Evolutionary conservation across 1,284 basidiomycete species (phyloP), one percentile per base, ranked within the genome.

Genomic region (Malassezia dermatis): DNA sequence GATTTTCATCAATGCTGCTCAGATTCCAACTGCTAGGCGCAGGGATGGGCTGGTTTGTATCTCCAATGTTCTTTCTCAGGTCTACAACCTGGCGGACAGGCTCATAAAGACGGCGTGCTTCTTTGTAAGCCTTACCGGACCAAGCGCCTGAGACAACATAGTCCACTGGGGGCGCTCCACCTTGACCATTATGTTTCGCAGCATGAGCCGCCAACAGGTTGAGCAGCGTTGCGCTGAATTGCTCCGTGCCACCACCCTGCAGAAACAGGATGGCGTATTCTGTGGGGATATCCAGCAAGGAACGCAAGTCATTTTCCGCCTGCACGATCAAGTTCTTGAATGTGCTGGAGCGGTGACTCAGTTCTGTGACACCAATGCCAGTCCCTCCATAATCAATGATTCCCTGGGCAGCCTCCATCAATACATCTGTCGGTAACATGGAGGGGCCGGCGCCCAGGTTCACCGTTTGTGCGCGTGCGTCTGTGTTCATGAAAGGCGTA

Each of bases 1-100:
- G 85, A 71, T 83, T 80, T 44, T 76, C 73, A 26, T 69, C 65
- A 2, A 53, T 35, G 72, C 64, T 47, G 12, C 86, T 87, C 77
- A 94, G 87, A n/a, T 78, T 76, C 81, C 86, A 95, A 44, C 81
- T 78, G 51, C 79, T 77, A 68, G 83, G 82, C 12, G 82, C 77
- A 11, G 91, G 89, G 66, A 96, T 83, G 53, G 81, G 81, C 51
- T 65, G 63, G 34, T 59, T 62, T 8, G 60, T 47, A 26, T 64
- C 56, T 5, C 63, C 61, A 11, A 62, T 50, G 0, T 54, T 58
- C 47, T 67, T 61, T 19, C 64, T 52, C 19, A 69, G 35, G 51
- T 74, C 67, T 10, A 66, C 21, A 2, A 48, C 71, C 21, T 62
- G 60, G 21, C 66, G 67, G 24, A 64, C 66, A 23, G 58, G 65